phyloP scores from a whole-genome alignment of 1,284 basidiomycete genomes.

The Trametes sp. region DNA sequence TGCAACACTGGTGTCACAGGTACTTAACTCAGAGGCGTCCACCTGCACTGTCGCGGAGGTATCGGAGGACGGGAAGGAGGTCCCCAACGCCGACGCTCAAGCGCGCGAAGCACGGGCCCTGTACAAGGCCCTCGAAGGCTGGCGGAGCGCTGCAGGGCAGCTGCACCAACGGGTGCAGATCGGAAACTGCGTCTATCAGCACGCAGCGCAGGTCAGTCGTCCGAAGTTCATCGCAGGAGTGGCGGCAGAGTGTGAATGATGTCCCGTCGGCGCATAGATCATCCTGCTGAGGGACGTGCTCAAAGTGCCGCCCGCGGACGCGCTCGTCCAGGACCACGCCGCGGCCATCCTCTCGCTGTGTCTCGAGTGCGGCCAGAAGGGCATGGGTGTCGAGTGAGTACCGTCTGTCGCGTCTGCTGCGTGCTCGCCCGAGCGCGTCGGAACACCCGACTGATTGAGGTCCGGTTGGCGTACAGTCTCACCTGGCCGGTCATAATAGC shows the following conservation, averaged over 20 bases:
- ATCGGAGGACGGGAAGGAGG: slow-evolving; percentile 30
- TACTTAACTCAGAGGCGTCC: slow-evolving; percentile 9
- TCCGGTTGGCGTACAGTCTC: slow-evolving; percentile 38
- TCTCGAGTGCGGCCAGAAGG: slow-evolving; percentile 41
- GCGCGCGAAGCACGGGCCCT: slow-evolving; percentile 35
- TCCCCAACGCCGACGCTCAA: slow-evolving; percentile 13
- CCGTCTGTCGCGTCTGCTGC: background rate
- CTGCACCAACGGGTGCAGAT: slow-evolving; percentile 38
- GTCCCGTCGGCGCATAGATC: slow-evolving; percentile 43
- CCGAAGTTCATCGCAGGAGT: slow-evolving; percentile 14
- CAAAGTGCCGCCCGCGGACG: slow-evolving; percentile 45
- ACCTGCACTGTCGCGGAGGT: slow-evolving; percentile 21
- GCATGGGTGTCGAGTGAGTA: slow-evolving; percentile 47
- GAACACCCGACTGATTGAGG: slow-evolving; percentile 6
- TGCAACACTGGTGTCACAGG: slow-evolving; percentile 36
- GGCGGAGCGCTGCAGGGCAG: slow-evolving; percentile 35
- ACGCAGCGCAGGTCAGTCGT: slow-evolving; percentile 43
- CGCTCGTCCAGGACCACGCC: slow-evolving; percentile 47
- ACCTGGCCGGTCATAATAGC: slow-evolving; percentile 56
- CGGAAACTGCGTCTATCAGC: slow-evolving; percentile 45
- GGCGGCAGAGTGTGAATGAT: slow-evolving; percentile 15
- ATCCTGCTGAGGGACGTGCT: slow-evolving; percentile 54
- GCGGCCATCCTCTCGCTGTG: slow-evolving; percentile 41
- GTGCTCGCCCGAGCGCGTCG: background rate
- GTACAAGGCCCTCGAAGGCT: slow-evolving; percentile 38